phyloP scores from a whole-genome alignment of 2,329 filamentous ascomycete species.

The Simplicillium sp. region DNA sequence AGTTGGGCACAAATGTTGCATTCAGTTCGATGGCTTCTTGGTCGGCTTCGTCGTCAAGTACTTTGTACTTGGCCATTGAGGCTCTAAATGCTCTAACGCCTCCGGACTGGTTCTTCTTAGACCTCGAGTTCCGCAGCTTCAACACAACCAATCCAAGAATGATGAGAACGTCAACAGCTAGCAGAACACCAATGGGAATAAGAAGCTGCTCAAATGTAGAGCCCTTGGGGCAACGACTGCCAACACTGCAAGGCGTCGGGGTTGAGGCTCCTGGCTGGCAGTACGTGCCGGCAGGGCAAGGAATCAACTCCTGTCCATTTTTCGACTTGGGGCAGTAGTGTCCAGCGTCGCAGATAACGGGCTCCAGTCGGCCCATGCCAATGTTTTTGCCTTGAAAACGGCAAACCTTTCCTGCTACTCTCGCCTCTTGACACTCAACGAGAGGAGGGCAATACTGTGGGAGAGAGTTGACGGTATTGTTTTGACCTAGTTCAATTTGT shows the following conservation, averaged over 20 bases:
- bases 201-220: constrained; percentile 30
- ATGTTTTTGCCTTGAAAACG: constrained; percentile 21
- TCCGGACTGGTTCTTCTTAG: constrained; percentile 15
- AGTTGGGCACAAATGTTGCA: constrained; percentile 17
- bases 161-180: constrained; percentile 32
- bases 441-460: constrained; percentile 33
- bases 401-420: constrained; percentile 24
- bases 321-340: constrained; percentile 33
- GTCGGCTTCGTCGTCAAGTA: constrained; percentile 17
- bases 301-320: constrained; percentile 25
- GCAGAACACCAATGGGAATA: constrained; percentile 31
- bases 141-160: constrained; percentile 24
- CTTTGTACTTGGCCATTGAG: constrained; percentile 22
- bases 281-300: constrained; percentile 37
- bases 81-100: constrained; percentile 19
- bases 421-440: constrained; percentile 23
- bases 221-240: constrained; percentile 35
- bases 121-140: constrained; percentile 23
- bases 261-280: constrained; percentile 39
- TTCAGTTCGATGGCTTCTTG: constrained; percentile 24
- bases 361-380: constrained; percentile 38
- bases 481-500: constrained; percentile 19
- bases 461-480: constrained; percentile 35
- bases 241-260: constrained; percentile 35
- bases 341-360: constrained; percentile 37